Evolutionary conservation across 2,329 filamentous ascomycete genomes (phyloP).

Genomic region (Talaromyces sp.): DNA sequence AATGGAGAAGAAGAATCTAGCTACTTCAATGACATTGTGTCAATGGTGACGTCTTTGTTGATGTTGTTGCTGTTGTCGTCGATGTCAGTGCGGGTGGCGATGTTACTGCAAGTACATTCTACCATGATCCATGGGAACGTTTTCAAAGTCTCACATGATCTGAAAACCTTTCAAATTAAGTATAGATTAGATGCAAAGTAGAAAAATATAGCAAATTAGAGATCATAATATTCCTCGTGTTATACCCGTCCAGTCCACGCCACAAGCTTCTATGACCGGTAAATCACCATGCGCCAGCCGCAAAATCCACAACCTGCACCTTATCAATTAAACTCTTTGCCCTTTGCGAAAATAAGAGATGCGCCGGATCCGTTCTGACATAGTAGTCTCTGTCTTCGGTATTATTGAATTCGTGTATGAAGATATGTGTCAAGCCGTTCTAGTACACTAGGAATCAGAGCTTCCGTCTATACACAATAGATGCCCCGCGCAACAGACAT

Average conservation of each 20-base stretch:
- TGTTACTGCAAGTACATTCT: neutral
- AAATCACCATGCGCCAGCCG: neutral
- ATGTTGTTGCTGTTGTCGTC: too few species aligned
- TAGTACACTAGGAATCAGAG: conserved; percentile 24
- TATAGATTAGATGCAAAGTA: neutral
- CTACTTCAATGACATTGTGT: neutral
- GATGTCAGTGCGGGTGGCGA: neutral
- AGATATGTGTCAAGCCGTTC: conserved; percentile 66
- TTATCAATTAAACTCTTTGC: conserved; percentile 31
- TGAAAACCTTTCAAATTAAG: neutral
- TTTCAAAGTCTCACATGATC: neutral
- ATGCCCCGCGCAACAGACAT: neutral
- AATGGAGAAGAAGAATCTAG: neutral
- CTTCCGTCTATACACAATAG: neutral
- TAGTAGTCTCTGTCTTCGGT: conserved; percentile 67
- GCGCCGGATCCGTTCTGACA: conserved; percentile 60
- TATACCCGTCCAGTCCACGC: neutral
- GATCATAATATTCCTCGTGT: neutral
- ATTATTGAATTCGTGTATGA: conserved; percentile 64
- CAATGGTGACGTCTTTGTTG: neutral
- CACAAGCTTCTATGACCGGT: neutral
- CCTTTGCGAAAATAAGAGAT: conserved; percentile 56
- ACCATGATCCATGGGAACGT: neutral
- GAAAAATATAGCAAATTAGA: neutral
- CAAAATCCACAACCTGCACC: conserved; percentile 37